phyloP scores from a whole-genome alignment of 2,329 filamentous ascomycete species.

The Aspergillus tamarii region DNA sequence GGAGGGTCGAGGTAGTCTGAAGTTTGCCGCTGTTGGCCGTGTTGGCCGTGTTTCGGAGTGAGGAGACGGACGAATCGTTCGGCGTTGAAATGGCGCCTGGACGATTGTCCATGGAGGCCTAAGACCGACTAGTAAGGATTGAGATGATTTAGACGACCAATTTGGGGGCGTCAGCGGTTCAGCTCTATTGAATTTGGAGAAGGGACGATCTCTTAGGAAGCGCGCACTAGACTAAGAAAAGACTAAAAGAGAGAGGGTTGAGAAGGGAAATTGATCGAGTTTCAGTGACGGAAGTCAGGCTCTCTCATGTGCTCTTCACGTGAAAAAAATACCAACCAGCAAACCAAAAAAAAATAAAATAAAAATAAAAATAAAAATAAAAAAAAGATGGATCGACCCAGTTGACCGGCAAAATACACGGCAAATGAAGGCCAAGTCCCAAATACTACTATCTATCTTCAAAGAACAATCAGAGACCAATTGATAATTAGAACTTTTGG shows the following conservation, averaged over 20 bases:
- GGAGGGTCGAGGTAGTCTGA: slow-evolving; percentile 13
- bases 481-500: no score
- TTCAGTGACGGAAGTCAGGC: not conserved
- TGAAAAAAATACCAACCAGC: slow-evolving; percentile 10
- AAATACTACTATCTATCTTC: not conserved
- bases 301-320: slow-evolving; percentile 15
- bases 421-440: not conserved
- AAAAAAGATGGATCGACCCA: not conserved
- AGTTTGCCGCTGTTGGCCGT: slow-evolving; percentile 8
- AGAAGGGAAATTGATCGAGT: not conserved
- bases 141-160: not conserved
- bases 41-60: slow-evolving; percentile 19
- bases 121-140: slow-evolving; percentile 7
- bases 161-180: not conserved
- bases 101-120: slow-evolving; percentile 24
- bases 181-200: slow-evolving; percentile 6
- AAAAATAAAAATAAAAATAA: not conserved
- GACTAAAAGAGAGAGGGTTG: not conserved
- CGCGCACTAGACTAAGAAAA: not conserved
- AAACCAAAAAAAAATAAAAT: not conserved
- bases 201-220: slow-evolving; percentile 14
- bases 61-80: slow-evolving; percentile 18
- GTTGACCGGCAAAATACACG: not conserved
- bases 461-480: not conserved
- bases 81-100: slow-evolving; percentile 21